Evolutionary conservation across 140 eudicot species (phyloP).

Genomic region (Stevia rebaudiana): DNA sequence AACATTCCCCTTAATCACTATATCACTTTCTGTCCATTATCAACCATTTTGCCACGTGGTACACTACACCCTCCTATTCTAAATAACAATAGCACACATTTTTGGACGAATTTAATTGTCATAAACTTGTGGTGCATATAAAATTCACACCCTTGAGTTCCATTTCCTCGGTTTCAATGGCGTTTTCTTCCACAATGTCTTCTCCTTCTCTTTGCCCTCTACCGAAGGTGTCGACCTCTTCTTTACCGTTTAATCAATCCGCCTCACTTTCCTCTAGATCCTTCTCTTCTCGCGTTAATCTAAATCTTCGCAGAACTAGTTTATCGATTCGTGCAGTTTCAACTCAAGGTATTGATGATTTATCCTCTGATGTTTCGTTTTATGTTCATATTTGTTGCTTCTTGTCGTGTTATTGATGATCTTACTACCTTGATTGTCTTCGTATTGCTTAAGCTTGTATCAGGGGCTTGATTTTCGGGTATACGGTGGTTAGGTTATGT

Average conservation of each 20-base stretch:
- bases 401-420: not conserved
- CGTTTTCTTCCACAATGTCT: constrained; percentile 19
- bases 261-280: constrained; percentile 33
- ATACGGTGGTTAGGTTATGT: constrained; percentile 12
- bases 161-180: constrained; percentile 22
- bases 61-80: not conserved
- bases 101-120: not conserved
- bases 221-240: constrained; percentile 8
- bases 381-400: not conserved
- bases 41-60: not conserved
- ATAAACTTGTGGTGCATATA: not conserved
- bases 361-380: not conserved
- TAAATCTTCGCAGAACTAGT: constrained; percentile 13
- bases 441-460: not conserved
- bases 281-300: constrained; percentile 1
- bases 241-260: not conserved
- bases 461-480: not conserved
- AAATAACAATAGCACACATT: not conserved
- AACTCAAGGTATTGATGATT: constrained; percentile 26
- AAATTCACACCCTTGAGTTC: not conserved
- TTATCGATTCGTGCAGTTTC: constrained; percentile 37
- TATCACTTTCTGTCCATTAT: not conserved
- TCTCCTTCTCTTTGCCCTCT: constrained; percentile 19
- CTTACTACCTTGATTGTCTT: constrained; percentile 4
- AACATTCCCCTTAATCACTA: too few relatives aligned